phyloP scores from a whole-genome alignment of 495 filamentous ascomycete genomes.

The Daldinia loculata region DNA sequence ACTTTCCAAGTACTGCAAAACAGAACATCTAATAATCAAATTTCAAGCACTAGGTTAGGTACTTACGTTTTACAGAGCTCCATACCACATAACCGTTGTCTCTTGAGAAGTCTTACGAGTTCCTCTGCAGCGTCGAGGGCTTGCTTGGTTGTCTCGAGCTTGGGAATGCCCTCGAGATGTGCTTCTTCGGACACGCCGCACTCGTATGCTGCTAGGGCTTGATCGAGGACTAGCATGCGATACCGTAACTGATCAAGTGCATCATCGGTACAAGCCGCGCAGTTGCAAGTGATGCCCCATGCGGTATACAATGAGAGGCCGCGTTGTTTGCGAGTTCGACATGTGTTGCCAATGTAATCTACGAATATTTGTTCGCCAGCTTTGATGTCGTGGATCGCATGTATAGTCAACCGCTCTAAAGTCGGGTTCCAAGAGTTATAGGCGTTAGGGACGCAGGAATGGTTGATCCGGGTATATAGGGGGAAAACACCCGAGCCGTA shows the following conservation, averaged over 20 bases:
- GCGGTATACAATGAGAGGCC: slow-evolving; percentile 7
- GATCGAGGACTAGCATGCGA: slow-evolving; percentile 28
- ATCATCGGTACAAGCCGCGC: slow-evolving; percentile 23
- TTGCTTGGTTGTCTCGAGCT: slow-evolving; percentile 5
- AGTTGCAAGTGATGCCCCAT: slow-evolving; percentile 28
- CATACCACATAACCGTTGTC: slow-evolving; percentile 21
- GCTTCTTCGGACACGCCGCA: slow-evolving; percentile 14
- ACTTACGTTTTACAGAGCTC: slow-evolving; percentile 32
- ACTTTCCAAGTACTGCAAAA: not conserved
- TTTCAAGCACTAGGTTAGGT: not conserved
- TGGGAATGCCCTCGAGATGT: slow-evolving; percentile 15
- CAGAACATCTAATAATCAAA: not conserved
- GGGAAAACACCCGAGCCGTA: slow-evolving; percentile 33
- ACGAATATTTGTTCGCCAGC: slow-evolving; percentile 56
- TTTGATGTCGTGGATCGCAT: slow-evolving; percentile 51
- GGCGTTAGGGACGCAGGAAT: slow-evolving; percentile 56
- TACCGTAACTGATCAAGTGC: slow-evolving; percentile 12
- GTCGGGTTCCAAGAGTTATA: slow-evolving; percentile 53
- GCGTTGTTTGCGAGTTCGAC: slow-evolving; percentile 28
- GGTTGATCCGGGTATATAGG: slow-evolving; percentile 48
- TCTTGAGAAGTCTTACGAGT: slow-evolving; percentile 18
- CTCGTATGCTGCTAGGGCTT: slow-evolving; percentile 27
- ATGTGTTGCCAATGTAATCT: slow-evolving; percentile 46
- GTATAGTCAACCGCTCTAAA: slow-evolving; percentile 47
- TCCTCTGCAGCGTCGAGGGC: slow-evolving; percentile 27